These are phyloP conservation scores for Puccinia polysora DNA, from an alignment of 1,284 basidiomycete species.

Conservation along the genomic window DNA sequence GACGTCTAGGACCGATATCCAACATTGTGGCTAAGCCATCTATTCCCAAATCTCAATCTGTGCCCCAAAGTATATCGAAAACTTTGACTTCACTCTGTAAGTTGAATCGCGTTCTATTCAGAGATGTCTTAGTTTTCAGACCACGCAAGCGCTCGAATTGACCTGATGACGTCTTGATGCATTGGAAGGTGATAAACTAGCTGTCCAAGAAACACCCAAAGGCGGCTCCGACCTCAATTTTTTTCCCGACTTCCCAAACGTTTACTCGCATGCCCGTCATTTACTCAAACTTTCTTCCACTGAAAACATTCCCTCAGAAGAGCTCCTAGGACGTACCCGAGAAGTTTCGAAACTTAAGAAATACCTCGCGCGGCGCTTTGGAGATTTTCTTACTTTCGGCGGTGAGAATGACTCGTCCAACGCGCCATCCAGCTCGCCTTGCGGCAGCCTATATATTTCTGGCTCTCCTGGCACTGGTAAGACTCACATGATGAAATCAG, in stretches of 20 bases:
- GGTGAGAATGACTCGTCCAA: background rate
- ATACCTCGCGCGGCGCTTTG: conserved; percentile 31
- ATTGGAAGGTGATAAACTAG: conserved; percentile 13
- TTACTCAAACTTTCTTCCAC: conserved; percentile 33
- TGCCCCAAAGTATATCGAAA: conserved; percentile 20
- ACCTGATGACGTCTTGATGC: background rate
- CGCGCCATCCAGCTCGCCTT: background rate
- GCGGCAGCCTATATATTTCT: conserved; percentile 53
- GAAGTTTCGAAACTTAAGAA: conserved; percentile 12
- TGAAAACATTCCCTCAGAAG: background rate
- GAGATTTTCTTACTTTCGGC: background rate
- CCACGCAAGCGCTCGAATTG: background rate
- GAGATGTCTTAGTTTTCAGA: no score
- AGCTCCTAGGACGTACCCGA: conserved; percentile 23
- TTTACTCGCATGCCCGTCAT: conserved; percentile 39
- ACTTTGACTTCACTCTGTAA: conserved; percentile 20
- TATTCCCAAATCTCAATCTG: conserved; percentile 7
- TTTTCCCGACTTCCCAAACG: conserved; percentile 14
- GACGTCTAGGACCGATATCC: conserved; percentile 14
- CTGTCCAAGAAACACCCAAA: conserved; percentile 21
- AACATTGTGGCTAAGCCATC: background rate
- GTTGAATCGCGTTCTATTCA: background rate
- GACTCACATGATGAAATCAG: conserved; percentile 53
- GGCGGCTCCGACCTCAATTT: background rate
- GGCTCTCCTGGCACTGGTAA: conserved; percentile 56